These are phyloP conservation scores for Bretschneidera sinensis DNA, from an alignment of 345 rosid species.

Conservation along the genomic window DNA sequence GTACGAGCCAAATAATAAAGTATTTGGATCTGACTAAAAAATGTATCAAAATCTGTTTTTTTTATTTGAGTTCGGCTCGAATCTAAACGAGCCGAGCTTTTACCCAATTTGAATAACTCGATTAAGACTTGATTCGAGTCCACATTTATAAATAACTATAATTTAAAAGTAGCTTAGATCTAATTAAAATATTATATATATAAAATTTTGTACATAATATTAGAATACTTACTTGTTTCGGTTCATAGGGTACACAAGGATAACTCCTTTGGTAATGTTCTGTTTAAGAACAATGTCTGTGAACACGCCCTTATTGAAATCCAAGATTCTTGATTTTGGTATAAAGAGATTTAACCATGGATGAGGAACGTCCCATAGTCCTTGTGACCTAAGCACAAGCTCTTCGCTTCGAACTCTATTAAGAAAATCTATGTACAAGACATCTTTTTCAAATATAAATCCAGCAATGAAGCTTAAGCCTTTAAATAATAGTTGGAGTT, in stretches of 20 bases:
- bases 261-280: conserved; percentile 31
- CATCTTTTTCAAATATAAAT: conserved; percentile 21
- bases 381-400: conserved; percentile 22
- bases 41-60: no score
- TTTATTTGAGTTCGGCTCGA: no score
- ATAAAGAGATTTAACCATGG: conserved; percentile 49
- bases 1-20: no score
- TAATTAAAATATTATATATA: no score
- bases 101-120: no score
- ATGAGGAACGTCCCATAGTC: conserved; percentile 41
- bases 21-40: no score
- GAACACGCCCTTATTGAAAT: conserved; percentile 34
- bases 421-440: conserved; percentile 26
- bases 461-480: conserved; percentile 14
- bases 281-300: conserved; percentile 30
- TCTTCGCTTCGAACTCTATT: conserved; percentile 32
- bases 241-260: conserved; percentile 35
- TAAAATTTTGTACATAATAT: no score
- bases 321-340: conserved; percentile 30
- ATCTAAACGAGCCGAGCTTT: no score
- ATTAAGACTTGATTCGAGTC: no score
- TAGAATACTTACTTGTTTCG: conserved; percentile 29
- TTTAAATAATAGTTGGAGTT: background rate
- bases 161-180: background rate
- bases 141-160: no score